These are phyloP conservation scores for Trichosanthes truncata DNA, from an alignment of 306 rosid genomes.

Conservation along the genomic window DNA sequence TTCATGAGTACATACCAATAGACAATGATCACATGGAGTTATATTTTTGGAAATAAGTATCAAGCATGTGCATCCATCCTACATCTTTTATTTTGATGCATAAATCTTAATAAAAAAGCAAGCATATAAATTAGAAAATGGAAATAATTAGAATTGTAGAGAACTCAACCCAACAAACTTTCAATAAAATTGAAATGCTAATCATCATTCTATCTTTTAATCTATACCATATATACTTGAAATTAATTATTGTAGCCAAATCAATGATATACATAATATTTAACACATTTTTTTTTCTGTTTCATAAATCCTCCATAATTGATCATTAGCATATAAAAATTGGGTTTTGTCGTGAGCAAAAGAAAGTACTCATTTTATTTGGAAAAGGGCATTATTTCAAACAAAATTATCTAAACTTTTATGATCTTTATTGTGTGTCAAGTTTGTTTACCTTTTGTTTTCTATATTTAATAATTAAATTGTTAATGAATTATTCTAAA, in stretches of 20 bases:
- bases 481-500: no score
- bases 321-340: neutral
- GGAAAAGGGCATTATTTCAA: neutral
- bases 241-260: neutral
- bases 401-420: neutral
- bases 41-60: slow-evolving; percentile 3
- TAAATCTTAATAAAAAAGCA: neutral
- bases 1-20: neutral
- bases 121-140: neutral
- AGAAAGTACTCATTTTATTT: neutral
- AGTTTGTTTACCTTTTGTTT: neutral
- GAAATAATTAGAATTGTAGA: neutral
- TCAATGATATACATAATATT: neutral
- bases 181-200: neutral
- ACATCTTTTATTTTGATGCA: neutral
- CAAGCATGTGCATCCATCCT: neutral
- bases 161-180: neutral
- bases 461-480: neutral
- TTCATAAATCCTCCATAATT: neutral
- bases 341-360: neutral
- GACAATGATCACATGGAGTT: neutral
- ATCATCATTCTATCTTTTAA: neutral
- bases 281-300: neutral
- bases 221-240: neutral
- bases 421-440: neutral